These are phyloP conservation scores for Rhodomyrtus tomentosa DNA, from an alignment of 345 rosid genomes.

Conservation along the genomic window DNA sequence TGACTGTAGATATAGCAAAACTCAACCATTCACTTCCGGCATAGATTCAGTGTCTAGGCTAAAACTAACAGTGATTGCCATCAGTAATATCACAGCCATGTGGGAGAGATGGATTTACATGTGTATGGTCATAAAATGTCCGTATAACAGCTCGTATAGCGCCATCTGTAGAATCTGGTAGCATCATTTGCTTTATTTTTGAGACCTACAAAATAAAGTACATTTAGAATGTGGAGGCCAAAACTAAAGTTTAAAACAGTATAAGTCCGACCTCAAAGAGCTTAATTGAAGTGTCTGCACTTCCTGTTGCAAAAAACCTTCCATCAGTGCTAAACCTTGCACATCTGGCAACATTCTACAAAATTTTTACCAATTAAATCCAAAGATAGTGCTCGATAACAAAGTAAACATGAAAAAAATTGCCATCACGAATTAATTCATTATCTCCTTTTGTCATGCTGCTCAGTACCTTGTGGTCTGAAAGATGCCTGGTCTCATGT, in stretches of 20 bases:
- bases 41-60: background rate
- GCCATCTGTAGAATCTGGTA: conserved; percentile 49
- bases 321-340: conserved; percentile 89
- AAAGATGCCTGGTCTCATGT: conserved; percentile 53
- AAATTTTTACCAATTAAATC: conserved; percentile 8
- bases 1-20: background rate
- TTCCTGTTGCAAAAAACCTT: conserved; percentile 72
- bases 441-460: background rate
- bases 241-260: background rate
- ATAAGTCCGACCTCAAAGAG: conserved; percentile 53
- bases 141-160: conserved; percentile 63
- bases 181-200: conserved; percentile 80
- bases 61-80: background rate
- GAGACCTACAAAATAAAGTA: conserved; percentile 32
- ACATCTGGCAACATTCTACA: conserved; percentile 73
- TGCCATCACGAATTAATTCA: background rate
- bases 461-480: conserved; percentile 63
- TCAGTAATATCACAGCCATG: background rate
- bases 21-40: background rate
- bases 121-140: conserved; percentile 75
- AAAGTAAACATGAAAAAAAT: background rate
- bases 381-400: background rate
- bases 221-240: background rate
- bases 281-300: conserved; percentile 81
- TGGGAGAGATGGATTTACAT: conserved; percentile 16